Evolutionary conservation across 2,329 filamentous ascomycete species (phyloP).

Genomic region (Colletotrichum sp.): DNA sequence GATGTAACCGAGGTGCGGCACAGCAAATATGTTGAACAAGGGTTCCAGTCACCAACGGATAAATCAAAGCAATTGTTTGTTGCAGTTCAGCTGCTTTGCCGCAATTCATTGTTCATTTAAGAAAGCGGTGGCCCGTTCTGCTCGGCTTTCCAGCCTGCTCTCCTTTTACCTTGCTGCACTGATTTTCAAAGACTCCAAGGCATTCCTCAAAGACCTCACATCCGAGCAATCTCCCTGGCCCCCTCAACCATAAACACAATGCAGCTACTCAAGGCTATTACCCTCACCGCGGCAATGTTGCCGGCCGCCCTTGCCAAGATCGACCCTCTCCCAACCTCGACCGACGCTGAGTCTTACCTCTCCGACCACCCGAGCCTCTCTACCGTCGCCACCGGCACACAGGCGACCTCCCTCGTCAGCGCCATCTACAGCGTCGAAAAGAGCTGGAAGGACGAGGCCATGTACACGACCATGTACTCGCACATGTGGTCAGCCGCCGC

Average conservation of each 20-base stretch:
- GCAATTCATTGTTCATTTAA: not conserved
- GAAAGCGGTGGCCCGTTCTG: not conserved
- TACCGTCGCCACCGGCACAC: not conserved
- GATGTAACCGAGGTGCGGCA: not conserved
- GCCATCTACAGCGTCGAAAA: slow-evolving; percentile 17
- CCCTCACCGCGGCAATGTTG: not conserved
- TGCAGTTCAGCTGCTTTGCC: not conserved
- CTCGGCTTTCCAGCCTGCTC: not conserved
- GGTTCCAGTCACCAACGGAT: not conserved
- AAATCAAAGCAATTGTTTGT: not conserved
- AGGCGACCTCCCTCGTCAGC: slow-evolving; percentile 3
- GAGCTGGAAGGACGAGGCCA: not conserved
- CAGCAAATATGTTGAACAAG: not conserved
- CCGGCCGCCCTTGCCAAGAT: not conserved
- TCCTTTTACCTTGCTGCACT: not conserved
- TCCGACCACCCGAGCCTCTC: not conserved
- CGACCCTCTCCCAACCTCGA: not conserved
- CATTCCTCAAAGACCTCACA: not conserved
- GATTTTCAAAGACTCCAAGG: not conserved
- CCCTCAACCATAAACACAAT: not conserved
- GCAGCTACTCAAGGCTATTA: not conserved
- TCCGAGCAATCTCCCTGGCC: not conserved
- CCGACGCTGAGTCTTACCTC: not conserved
- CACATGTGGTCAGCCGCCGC: slow-evolving; percentile 22
- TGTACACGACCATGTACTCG: slow-evolving; percentile 12